A percentile compares a stretch with the other conserved stretches of the same genome.
These are phyloP conservation scores for Pestalotiopsis sp. DNA, from an alignment of 2,329 filamentous ascomycete species.

Conservation along the genomic window DNA sequence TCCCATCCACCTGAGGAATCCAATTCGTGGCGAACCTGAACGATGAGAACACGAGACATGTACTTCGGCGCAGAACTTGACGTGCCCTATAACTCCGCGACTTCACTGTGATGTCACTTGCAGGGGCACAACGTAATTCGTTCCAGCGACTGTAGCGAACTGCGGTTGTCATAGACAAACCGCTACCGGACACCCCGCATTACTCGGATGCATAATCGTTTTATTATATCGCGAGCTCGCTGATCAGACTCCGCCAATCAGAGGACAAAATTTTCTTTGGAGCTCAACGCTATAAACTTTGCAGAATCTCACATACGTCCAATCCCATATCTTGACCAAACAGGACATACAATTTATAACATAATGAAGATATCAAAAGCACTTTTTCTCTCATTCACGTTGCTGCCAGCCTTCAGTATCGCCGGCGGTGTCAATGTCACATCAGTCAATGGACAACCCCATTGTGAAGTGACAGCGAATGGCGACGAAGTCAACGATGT, in stretches of 20 bases:
- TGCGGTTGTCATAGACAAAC: neutral
- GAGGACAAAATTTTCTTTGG: neutral
- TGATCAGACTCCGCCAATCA: neutral
- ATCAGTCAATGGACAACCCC: neutral
- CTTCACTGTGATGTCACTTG: neutral
- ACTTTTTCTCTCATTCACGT: neutral
- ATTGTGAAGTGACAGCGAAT: slow-evolving; percentile 25
- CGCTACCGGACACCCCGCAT: neutral
- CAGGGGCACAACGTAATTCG: neutral
- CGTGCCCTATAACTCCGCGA: neutral
- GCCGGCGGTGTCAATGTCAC: neutral
- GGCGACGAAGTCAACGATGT: slow-evolving; percentile 25
- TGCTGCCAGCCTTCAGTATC: neutral
- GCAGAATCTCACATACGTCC: neutral
- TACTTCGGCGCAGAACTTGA: neutral
- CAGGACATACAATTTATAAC: neutral
- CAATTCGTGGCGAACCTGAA: no score
- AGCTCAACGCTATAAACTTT: neutral
- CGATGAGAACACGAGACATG: no score
- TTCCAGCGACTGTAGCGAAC: neutral
- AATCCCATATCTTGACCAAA: neutral
- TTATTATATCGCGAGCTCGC: neutral
- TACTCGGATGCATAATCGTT: neutral
- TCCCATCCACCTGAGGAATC: no score
- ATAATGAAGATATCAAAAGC: neutral